Base-by-base conservation (phyloP, 768 basidiomycete species). In the Auricularia sp. region DNA sequence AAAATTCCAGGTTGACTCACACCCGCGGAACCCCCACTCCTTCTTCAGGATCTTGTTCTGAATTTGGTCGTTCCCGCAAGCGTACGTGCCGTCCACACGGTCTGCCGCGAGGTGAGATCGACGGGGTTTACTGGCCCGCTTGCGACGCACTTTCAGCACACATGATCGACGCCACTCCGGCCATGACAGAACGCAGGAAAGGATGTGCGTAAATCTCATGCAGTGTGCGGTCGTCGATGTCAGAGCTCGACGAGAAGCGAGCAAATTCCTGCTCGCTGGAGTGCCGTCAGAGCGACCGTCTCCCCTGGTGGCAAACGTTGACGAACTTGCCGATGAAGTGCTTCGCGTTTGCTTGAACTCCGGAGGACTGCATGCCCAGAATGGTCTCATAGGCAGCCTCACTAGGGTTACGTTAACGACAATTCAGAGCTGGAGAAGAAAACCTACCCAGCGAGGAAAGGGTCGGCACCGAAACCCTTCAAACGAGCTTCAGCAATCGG, bases 1-100 rank as follows among this genome's bases (percentile, higher is more conserved):
- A 29, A 7, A 29, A 7, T 18, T 10, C 11, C 24, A 14, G 34
- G 8, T 33, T 14, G 2, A 33, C 56, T 6, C 8, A 59, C 56
- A 72, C 4, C 76, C 76, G 62, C 73, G 70, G 67, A 76, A 77
- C 0, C 76, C 76, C 33, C 75, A 71, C 63, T 76, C 75, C 39
- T 69, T 72, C 69, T 76, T 77, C 35, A 77, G 71, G 24, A 75
- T 67, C 8, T 72, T 72, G 61, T 76, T 75, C 62, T 71, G 70
- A 0, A 70, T 69, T 65, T 75, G 68, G 2, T 69, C 61, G 67
- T 75, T 75, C 54, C 75, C 70, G 66, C 75, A 75, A 0, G 75
- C 72, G 69, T 71, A 77, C 7, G 70, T 71, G 62, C 70, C 69
- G 67, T 75, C 75, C 67, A 77, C 54, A 11, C 72, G 64, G 64